Evolutionary conservation across 495 filamentous ascomycete genomes (phyloP), one percentile per base, ranked within the genome.

Genomic region (Penicillium goetzii): DNA sequence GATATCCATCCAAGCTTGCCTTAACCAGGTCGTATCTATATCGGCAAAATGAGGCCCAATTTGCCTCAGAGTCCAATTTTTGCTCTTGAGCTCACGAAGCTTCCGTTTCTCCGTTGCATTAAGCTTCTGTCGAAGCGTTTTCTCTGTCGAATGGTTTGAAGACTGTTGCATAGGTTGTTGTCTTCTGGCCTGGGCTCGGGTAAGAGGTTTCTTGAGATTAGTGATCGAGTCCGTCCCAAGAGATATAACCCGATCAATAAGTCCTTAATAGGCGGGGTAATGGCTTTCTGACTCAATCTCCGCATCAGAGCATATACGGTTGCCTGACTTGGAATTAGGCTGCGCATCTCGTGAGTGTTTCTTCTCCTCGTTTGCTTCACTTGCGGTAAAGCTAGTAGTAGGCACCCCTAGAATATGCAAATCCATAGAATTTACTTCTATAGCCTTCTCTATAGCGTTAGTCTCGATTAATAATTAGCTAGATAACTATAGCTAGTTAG

Each of bases 341-440:
- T 36, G 26, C 2, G 2, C 32, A 36, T 56, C 17, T 56, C 38
- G 21, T 7, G 19, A 51, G 53, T 19, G 3, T 56, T 57, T 30
- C 53, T 38, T 50, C 60, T 62, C 21, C 49, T 36, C 54, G 41
- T 38, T 58, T 38, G 12, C 25, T 62, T 62, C 38, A 33, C 38
- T 56, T 62, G 50, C 51, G 25, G 21, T 55, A 26, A 38, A 52
- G 49, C 49, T 17, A 30, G 23, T 52, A 30, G 23, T 14, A 30
- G 21, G 45, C 36, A 47, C 47, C 34, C 50, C 21, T 3, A 38
- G 32, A 60, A 47, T 32, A 34, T 45, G 56, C 33, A 59, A 59
- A 30, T 49, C 38, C 57, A 49, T 26, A 49, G 49, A 32, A 19
- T 47, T 47, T 52, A 30, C 49, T 52, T 30, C 40, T 32, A 34